phyloP scores from a whole-genome alignment of 805 yeast genomes.

The Kodamaea lidongshanica region DNA sequence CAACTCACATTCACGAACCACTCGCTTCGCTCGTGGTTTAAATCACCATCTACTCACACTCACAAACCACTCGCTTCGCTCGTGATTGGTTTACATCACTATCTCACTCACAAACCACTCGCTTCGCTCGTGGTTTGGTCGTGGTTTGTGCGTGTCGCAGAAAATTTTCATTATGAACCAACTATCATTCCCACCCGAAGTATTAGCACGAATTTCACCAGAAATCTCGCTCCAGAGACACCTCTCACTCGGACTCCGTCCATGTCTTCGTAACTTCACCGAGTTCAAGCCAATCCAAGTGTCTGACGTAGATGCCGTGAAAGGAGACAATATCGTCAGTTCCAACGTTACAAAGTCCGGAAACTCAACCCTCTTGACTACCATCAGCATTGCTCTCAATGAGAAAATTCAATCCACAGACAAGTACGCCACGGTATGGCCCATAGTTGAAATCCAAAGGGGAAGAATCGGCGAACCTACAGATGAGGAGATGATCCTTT shows the following conservation, averaged over 20 bases:
- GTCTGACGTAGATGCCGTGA: constrained; percentile 16
- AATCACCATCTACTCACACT: no score
- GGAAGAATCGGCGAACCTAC: constrained; percentile 79
- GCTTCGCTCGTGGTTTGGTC: no score
- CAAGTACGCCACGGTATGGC: constrained; percentile 43
- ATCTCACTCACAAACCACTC: no score
- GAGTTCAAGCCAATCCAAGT: constrained; percentile 62
- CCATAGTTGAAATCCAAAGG: constrained; percentile 68
- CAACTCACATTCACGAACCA: no score
- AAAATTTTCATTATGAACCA: constrained; percentile 6
- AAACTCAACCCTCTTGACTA: constrained; percentile 65
- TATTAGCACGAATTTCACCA: constrained; percentile 79
- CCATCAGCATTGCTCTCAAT: constrained; percentile 60
- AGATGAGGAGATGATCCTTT: constrained; percentile 73
- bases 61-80: no score
- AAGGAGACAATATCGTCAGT: constrained; percentile 42
- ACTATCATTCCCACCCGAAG: constrained; percentile 65
- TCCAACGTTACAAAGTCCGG: constrained; percentile 68
- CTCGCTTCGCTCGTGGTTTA: no score
- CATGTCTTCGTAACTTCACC: constrained; percentile 60
- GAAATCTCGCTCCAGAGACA: constrained; percentile 78
- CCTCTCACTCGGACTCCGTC: constrained; percentile 67
- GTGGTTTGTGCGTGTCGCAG: no score
- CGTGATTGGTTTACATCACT: no score
- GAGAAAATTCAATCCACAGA: constrained; percentile 42